Evolutionary conservation across 2,329 filamentous ascomycete genomes (phyloP), one percentile per base, ranked within the genome.

Genomic region (Claviceps digitariae): DNA sequence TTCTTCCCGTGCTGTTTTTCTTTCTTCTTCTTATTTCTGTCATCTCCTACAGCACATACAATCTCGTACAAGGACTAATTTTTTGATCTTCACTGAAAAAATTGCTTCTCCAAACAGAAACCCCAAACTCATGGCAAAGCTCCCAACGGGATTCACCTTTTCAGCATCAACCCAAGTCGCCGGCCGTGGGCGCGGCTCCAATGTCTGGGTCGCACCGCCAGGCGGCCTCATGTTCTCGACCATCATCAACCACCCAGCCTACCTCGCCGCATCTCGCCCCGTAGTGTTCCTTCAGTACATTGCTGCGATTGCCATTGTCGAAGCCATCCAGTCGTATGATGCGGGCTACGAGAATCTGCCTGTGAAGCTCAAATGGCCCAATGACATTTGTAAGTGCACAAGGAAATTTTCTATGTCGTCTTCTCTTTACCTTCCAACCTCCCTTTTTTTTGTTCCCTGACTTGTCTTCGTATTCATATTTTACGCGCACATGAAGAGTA

Each of bases 251-350:
- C 93, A 98, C 68, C 79, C 86, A 1, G 80, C 87, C 31, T 75
- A 84, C 31, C 77, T 93, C 9, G 84, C 83, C 9, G 74, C 78
- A 45, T 79, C 76, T 1, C 86, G 87, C 0, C 90, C 93, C 0
- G 84, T 97, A 10, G 84, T 96, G 0, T 97, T 98, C 67, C 76
- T 97, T 29, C 93, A 97, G 67, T 98, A 98, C 65, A 78, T 98
- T 15, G 83, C 89, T 0, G 90, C 90, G 1, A 80, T 98, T 47
- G 90, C 93, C 43, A 86, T 91, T 44, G 85, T 94, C 2, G 80
- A 87, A 57, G 91, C 88, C 0, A 83, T 97, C 57, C 84, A 87
- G 57, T 77, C 75, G 27, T 97, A 97, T 63, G 89, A 84, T 49
- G 69, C 69, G 2, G 87, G 84, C 8, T 97, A 94, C 67, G 75